These are phyloP conservation scores for Candida morakotiae DNA, from an alignment of 805 yeast genomes.

Conservation along the genomic window DNA sequence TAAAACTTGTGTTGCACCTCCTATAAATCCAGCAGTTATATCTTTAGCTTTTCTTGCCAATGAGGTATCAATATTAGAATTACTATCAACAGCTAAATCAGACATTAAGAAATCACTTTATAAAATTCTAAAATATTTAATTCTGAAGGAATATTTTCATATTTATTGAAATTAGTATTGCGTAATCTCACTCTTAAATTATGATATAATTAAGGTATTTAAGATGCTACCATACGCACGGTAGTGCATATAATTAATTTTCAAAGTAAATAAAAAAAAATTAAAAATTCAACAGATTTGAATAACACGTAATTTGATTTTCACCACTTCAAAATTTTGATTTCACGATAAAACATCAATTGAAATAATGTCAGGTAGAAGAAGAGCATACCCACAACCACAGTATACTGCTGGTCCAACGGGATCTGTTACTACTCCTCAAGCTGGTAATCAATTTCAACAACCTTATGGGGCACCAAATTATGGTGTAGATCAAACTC, in stretches of 20 bases:
- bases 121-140: too few relatives aligned
- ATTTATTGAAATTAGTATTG: too few relatives aligned
- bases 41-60: slow-evolving; percentile 36
- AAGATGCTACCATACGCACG: slow-evolving; percentile 3
- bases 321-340: neutral
- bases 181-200: slow-evolving; percentile 1
- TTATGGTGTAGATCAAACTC: slow-evolving; percentile 32
- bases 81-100: slow-evolving; percentile 3
- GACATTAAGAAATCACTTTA: too few relatives aligned
- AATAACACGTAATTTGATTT: slow-evolving; percentile 1
- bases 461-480: slow-evolving; percentile 3
- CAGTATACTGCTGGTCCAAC: slow-evolving; percentile 34
- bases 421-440: slow-evolving; percentile 6
- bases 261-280: neutral
- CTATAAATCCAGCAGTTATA: slow-evolving; percentile 41
- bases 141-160: too few relatives aligned
- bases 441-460: slow-evolving; percentile 10
- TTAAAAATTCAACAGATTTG: neutral
- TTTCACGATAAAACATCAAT: neutral
- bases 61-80: slow-evolving; percentile 26
- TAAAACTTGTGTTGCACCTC: slow-evolving; percentile 45
- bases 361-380: slow-evolving; percentile 32
- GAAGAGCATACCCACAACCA: slow-evolving; percentile 48
- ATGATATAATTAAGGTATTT: too few relatives aligned
- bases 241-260: neutral